Conservation (phyloP, 805 yeast species). For the Cyberlindnera americana region DNA sequence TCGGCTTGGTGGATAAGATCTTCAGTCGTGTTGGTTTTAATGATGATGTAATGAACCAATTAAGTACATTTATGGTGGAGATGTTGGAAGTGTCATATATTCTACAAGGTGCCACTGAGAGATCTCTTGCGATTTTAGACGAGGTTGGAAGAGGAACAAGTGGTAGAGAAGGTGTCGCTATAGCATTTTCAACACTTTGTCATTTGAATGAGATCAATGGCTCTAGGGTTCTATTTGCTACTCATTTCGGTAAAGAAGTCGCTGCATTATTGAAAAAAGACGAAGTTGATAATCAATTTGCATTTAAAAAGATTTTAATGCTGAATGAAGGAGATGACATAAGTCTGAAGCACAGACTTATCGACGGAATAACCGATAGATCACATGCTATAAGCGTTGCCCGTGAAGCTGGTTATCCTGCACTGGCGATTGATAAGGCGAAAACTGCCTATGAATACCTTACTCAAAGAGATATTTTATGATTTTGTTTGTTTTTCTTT, state of each 20-base stretch:
- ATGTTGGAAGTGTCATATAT: slow-evolving; percentile 92
- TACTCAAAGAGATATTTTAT: slow-evolving; percentile 7
- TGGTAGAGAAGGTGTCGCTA: slow-evolving; percentile 94
- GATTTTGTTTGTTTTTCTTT: too few relatives aligned
- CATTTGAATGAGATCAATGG: slow-evolving; percentile 66
- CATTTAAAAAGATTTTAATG: slow-evolving; percentile 59
- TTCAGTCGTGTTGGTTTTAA: slow-evolving; percentile 97
- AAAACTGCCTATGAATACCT: slow-evolving; percentile 10
- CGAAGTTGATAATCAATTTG: slow-evolving; percentile 66
- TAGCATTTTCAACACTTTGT: slow-evolving; percentile 94
- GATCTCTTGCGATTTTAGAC: slow-evolving; percentile 86
- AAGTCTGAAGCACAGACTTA: slow-evolving; percentile 80
- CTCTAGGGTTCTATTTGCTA: slow-evolving; percentile 86
- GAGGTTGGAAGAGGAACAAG: slow-evolving; percentile 83
- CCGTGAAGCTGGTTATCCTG: slow-evolving; percentile 87
- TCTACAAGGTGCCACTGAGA: slow-evolving; percentile 69
- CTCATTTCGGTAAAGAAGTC: slow-evolving; percentile 89
- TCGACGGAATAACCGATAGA: slow-evolving; percentile 87
- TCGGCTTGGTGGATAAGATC: slow-evolving; percentile 85
- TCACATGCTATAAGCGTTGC: slow-evolving; percentile 98
- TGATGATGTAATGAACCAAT: slow-evolving; percentile 91
- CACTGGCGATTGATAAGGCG: slow-evolving; percentile 18
- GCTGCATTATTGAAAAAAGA: slow-evolving; percentile 65
- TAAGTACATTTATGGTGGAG: slow-evolving; percentile 95
- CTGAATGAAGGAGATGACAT: slow-evolving; percentile 48